Conservation (phyloP, 169 alveolate species). For the Plasmodium reichenowi region DNA sequence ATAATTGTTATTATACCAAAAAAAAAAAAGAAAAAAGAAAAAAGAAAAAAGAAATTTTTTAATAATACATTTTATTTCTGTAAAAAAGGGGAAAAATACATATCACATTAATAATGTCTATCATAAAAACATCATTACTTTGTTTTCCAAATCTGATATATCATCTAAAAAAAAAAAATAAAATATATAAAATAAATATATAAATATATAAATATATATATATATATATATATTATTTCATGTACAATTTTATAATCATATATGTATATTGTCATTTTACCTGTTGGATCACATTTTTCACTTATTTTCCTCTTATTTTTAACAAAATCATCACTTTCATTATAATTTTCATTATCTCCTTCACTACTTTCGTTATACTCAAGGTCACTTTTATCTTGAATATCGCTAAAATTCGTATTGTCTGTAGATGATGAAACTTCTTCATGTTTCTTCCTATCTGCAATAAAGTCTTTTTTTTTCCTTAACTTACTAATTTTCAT, state of each 20-base stretch:
- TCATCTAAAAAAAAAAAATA: conserved; percentile 53
- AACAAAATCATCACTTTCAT: background rate
- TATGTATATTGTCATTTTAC: conserved; percentile 2
- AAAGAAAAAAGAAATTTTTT: too few species aligned
- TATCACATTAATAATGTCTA: too few species aligned
- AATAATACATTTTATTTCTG: background rate
- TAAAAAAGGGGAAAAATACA: conserved; percentile 11
- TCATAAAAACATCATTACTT: conserved; percentile 59
- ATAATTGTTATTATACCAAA: too few species aligned
- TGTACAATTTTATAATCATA: too few species aligned
- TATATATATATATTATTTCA: too few species aligned
- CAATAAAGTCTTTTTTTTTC: conserved; percentile 7
- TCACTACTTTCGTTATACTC: conserved; percentile 1
- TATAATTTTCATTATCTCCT: conserved; percentile 6
- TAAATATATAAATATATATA: too few species aligned
- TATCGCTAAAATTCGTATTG: background rate
- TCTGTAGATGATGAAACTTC: background rate
- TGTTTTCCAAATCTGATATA: conserved; percentile 55
- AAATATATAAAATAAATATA: background rate
- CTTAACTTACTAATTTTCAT: conserved; percentile 38
- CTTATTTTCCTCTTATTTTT: conserved; percentile 16
- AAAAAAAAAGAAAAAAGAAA: too few species aligned
- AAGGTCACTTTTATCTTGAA: conserved; percentile 3
- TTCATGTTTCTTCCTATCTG: background rate
- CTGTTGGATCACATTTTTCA: conserved; percentile 20